Percentiles rank a stretch among this genome's conserved stretches.
Evolutionary conservation across 2,329 filamentous ascomycete genomes (phyloP).

Genomic region (Calonectria pseudoreteaudii): DNA sequence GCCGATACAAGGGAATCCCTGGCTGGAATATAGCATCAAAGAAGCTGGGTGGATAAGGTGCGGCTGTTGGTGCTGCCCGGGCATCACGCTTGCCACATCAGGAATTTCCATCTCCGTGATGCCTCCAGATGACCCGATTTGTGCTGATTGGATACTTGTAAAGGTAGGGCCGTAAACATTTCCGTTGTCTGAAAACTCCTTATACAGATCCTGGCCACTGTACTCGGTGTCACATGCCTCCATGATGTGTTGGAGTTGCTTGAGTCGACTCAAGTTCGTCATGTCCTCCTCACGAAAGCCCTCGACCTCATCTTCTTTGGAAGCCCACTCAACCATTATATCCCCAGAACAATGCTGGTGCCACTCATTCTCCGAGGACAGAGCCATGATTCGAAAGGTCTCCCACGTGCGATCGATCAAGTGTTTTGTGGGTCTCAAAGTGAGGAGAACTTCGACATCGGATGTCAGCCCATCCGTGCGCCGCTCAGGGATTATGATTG

Average conservation of each 20-base stretch:
- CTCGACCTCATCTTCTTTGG: slow-evolving; percentile 25
- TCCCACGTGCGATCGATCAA: slow-evolving; percentile 26
- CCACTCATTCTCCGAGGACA: slow-evolving; percentile 23
- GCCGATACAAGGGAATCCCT: slow-evolving; percentile 17
- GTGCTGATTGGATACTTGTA: slow-evolving; percentile 17
- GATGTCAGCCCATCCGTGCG: slow-evolving; percentile 23
- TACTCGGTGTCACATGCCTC: slow-evolving; percentile 13
- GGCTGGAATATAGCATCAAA: slow-evolving; percentile 50
- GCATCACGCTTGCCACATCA: slow-evolving; percentile 35
- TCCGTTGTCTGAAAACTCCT: slow-evolving; percentile 21
- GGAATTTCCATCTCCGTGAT: slow-evolving; percentile 22
- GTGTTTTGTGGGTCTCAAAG: slow-evolving; percentile 13
- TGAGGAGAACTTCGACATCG: slow-evolving; percentile 28
- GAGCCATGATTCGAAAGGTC: slow-evolving; percentile 24
- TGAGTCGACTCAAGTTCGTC: slow-evolving; percentile 4
- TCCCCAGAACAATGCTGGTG: slow-evolving; percentile 25
- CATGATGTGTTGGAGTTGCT: slow-evolving; percentile 19
- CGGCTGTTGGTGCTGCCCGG: slow-evolving; percentile 35
- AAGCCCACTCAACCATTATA: slow-evolving; percentile 16
- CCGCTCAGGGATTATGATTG: slow-evolving; percentile 28
- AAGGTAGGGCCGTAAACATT: slow-evolving; percentile 28
- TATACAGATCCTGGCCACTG: slow-evolving; percentile 14
- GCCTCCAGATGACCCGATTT: slow-evolving; percentile 1
- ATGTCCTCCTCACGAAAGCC: slow-evolving; percentile 20
- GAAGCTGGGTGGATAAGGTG: slow-evolving; percentile 52